Evolutionary conservation across 805 yeast genomes (phyloP).

Genomic region (Starmerella stigmatis): DNA sequence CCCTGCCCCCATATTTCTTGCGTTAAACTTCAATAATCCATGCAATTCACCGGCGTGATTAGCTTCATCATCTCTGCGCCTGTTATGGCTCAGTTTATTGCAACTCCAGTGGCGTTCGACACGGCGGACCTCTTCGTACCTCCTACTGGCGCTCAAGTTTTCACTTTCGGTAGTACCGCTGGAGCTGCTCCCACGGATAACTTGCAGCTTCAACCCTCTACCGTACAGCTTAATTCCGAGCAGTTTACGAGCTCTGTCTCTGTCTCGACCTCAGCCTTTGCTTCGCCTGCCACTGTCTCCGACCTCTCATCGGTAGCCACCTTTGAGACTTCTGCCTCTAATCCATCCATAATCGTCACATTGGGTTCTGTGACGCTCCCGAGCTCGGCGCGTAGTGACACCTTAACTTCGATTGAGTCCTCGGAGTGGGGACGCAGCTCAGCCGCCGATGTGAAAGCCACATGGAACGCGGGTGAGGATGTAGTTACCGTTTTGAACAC

Average conservation of each 20-base stretch:
- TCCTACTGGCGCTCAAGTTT: constrained; percentile 10
- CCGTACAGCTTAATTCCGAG: too few species aligned
- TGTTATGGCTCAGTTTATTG: constrained; percentile 14
- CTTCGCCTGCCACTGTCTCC: too few species aligned
- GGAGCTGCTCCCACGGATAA: not conserved
- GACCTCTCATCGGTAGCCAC: not conserved
- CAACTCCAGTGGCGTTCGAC: constrained; percentile 11
- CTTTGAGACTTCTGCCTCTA: not conserved
- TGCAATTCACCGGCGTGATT: not conserved
- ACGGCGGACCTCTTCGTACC: constrained; percentile 5
- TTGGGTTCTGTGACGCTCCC: too few species aligned
- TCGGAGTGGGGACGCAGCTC: too few species aligned
- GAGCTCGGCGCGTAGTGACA: too few species aligned
- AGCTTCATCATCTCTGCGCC: too few species aligned
- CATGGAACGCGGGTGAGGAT: constrained; percentile 3
- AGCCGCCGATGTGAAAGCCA: too few species aligned
- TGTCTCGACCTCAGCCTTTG: too few species aligned
- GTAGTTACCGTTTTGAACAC: constrained; percentile 12
- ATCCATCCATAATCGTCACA: too few species aligned
- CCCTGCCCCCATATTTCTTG: too few species aligned
- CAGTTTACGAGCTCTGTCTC: too few species aligned
- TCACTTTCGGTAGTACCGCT: not conserved
- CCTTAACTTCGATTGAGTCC: too few species aligned
- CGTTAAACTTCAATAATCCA: not conserved
- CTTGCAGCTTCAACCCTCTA: not conserved